Conservation (phyloP, 805 yeast genomes). For the Kluyveromyces dobzhanskii region DNA sequence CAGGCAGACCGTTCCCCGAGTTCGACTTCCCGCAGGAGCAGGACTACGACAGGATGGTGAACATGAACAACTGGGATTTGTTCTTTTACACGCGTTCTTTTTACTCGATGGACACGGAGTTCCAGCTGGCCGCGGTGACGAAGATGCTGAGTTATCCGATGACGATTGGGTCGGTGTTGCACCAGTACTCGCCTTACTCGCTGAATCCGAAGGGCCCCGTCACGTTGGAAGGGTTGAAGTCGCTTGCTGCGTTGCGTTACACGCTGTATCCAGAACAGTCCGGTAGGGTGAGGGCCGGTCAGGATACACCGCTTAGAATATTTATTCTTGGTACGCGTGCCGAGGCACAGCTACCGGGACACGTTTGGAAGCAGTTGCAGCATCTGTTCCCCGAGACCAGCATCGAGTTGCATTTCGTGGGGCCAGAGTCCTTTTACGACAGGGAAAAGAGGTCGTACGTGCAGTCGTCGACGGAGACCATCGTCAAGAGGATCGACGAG, state of each 20-base stretch:
- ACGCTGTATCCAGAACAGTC: constrained; percentile 62
- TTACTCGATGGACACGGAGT: constrained; percentile 94
- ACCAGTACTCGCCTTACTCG: constrained; percentile 78
- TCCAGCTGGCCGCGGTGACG: constrained; percentile 90
- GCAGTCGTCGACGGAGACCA: constrained; percentile 49
- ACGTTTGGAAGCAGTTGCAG: constrained; percentile 90
- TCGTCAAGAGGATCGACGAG: constrained; percentile 65
- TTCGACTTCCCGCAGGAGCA: constrained; percentile 85
- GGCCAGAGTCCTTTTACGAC: constrained; percentile 85
- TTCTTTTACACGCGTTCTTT: constrained; percentile 88
- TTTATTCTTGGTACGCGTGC: constrained; percentile 88
- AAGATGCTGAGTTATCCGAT: constrained; percentile 90
- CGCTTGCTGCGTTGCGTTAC: constrained; percentile 86
- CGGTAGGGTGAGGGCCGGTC: constrained; percentile 38
- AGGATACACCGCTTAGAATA: constrained; percentile 82
- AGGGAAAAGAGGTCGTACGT: constrained; percentile 55
- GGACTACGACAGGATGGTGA: constrained; percentile 64
- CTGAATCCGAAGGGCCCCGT: constrained; percentile 79
- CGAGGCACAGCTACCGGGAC: constrained; percentile 88
- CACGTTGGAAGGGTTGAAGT: constrained; percentile 86
- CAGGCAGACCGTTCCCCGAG: constrained; percentile 92
- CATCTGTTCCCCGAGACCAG: constrained; percentile 74
- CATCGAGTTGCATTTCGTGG: constrained; percentile 85
- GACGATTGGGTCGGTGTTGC: constrained; percentile 76
- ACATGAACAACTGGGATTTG: constrained; percentile 84